phyloP scores from a whole-genome alignment of 2,329 filamentous ascomycete genomes.

The Botrytis pseudocinerea region DNA sequence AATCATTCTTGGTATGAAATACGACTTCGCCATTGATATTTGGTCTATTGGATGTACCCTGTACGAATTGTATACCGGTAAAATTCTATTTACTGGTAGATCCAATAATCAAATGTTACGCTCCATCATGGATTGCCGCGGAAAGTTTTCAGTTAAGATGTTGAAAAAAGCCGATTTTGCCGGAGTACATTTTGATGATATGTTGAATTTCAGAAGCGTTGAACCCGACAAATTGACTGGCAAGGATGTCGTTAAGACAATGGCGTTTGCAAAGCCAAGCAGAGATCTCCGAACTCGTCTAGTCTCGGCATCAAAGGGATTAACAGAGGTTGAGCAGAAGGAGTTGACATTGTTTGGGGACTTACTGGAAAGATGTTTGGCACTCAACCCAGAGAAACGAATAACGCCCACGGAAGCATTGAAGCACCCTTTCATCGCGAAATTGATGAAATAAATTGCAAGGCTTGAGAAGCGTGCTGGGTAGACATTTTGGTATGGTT shows the following conservation, averaged over 20 bases:
- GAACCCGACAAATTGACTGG: slow-evolving; percentile 86
- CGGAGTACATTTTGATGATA: slow-evolving; percentile 78
- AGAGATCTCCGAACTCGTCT: slow-evolving; percentile 81
- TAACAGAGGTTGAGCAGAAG: slow-evolving; percentile 71
- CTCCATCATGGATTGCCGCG: slow-evolving; percentile 92
- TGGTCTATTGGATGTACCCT: slow-evolving; percentile 98
- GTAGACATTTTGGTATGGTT: neutral
- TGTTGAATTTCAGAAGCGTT: slow-evolving; percentile 79
- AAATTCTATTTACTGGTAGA: slow-evolving; percentile 91
- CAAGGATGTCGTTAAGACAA: slow-evolving; percentile 69
- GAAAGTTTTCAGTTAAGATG: slow-evolving; percentile 86
- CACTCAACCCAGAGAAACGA: slow-evolving; percentile 88
- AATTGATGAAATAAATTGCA: slow-evolving; percentile 17
- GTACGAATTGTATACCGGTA: slow-evolving; percentile 95
- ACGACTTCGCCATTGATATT: slow-evolving; percentile 92
- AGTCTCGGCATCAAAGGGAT: slow-evolving; percentile 69
- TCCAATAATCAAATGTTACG: slow-evolving; percentile 99
- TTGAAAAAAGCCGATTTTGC: slow-evolving; percentile 79
- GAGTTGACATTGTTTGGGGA: slow-evolving; percentile 85
- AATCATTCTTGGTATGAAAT: slow-evolving; percentile 94
- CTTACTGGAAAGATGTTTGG: slow-evolving; percentile 82
- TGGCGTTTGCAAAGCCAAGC: slow-evolving; percentile 72
- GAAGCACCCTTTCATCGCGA: slow-evolving; percentile 78
- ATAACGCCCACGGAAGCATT: slow-evolving; percentile 84
- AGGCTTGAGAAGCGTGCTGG: neutral